phyloP scores from a whole-genome alignment of 331 rosid species.

The Saraca asoca region DNA sequence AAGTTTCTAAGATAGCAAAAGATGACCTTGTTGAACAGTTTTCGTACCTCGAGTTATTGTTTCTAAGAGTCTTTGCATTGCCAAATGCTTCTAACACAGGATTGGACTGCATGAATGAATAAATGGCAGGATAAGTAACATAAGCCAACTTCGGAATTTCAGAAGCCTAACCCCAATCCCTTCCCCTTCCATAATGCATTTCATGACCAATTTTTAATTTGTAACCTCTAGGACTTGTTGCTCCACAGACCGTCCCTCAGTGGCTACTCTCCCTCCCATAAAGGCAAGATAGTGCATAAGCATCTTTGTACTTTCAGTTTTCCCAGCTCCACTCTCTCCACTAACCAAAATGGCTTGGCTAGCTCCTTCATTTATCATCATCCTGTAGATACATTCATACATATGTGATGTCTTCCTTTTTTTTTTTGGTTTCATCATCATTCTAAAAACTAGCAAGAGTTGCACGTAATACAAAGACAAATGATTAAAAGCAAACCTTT shows the following conservation, averaged over 20 bases:
- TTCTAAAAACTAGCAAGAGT: conserved; percentile 6
- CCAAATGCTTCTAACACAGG: conserved; percentile 98
- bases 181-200: background rate
- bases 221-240: conserved; percentile 71
- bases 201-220: background rate
- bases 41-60: conserved; percentile 93
- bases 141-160: conserved; percentile 20
- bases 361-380: conserved; percentile 47
- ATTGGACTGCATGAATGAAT: conserved; percentile 66
- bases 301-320: conserved; percentile 98
- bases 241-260: conserved; percentile 62
- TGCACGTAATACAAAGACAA: background rate
- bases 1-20: background rate
- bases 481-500: background rate
- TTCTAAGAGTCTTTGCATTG: conserved; percentile 89
- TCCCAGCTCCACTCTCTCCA: conserved; percentile 99
- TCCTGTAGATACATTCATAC: conserved; percentile 28
- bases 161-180: background rate
- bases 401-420: background rate
- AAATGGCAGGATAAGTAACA: conserved; percentile 15
- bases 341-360: conserved; percentile 98
- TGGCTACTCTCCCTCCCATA: conserved; percentile 73
- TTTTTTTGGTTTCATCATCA: background rate
- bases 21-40: background rate
- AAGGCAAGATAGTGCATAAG: conserved; percentile 96